Percentiles rank a stretch among this genome's conserved stretches.
Evolutionary conservation across 495 filamentous ascomycete species (phyloP).

Genomic region (Penicillium tannophilum): DNA sequence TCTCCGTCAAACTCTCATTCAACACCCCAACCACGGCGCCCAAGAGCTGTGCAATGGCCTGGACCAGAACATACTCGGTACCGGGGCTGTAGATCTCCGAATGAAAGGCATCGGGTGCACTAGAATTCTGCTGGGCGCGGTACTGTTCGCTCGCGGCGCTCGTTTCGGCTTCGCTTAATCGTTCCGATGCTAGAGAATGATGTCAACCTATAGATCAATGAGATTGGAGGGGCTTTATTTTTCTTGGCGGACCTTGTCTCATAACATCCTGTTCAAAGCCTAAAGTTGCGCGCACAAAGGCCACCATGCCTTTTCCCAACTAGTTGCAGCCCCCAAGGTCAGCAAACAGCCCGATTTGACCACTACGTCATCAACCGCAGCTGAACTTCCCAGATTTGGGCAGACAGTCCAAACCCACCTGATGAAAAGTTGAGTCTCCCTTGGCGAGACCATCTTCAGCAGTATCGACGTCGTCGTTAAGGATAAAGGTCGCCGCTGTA

Average conservation of each 20-base stretch:
- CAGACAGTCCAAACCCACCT: slow-evolving; percentile 46
- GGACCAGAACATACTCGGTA: slow-evolving; percentile 78
- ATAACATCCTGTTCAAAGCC: slow-evolving; percentile 96
- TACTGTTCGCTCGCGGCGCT: slow-evolving; percentile 77
- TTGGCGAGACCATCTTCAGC: slow-evolving; percentile 75
- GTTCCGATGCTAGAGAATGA: slow-evolving; percentile 59
- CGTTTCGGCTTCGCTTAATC: slow-evolving; percentile 77
- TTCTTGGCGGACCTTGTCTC: slow-evolving; percentile 60
- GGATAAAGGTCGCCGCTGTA: slow-evolving; percentile 66
- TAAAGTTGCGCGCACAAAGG: slow-evolving; percentile 82
- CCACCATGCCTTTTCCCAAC: slow-evolving; percentile 78
- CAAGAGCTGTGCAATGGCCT: slow-evolving; percentile 86
- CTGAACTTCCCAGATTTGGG: slow-evolving; percentile 1
- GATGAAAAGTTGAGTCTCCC: slow-evolving; percentile 86
- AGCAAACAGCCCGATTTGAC: slow-evolving; percentile 6
- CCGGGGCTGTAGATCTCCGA: slow-evolving; percentile 77
- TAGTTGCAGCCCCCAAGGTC: slow-evolving; percentile 33
- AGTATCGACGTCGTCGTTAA: slow-evolving; percentile 90
- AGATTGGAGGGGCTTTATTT: background rate
- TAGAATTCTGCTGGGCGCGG: slow-evolving; percentile 58
- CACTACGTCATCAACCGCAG: slow-evolving; percentile 12
- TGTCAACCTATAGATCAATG: background rate
- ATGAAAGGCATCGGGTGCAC: slow-evolving; percentile 50
- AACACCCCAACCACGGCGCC: slow-evolving; percentile 83
- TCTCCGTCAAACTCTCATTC: slow-evolving; percentile 92